These are phyloP conservation scores for Bullera alba DNA, from an alignment of 768 basidiomycete genomes.

Conservation along the genomic window DNA sequence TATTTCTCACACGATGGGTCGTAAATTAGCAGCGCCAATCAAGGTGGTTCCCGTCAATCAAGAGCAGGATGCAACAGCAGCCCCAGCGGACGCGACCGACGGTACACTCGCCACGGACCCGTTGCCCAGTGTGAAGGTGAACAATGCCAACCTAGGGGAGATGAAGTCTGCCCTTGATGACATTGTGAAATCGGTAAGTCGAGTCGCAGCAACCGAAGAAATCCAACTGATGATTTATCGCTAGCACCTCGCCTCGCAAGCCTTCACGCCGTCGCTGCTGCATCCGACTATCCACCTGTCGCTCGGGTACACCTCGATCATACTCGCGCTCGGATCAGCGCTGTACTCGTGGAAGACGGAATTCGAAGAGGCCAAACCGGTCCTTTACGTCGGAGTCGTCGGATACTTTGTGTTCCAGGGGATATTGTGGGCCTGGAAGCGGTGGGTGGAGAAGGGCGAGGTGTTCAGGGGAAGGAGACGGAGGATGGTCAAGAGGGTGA, in stretches of 20 bases:
- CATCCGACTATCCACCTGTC: constrained; percentile 83
- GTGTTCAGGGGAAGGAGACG: constrained; percentile 72
- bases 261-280: constrained; percentile 77
- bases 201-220: too few species aligned
- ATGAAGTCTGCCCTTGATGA: constrained; percentile 67
- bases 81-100: too few species aligned
- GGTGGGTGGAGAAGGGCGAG: constrained; percentile 35
- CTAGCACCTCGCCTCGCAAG: constrained; percentile 24
- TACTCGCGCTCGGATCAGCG: constrained; percentile 72
- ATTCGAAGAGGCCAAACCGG: constrained; percentile 81
- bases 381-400: constrained; percentile 69
- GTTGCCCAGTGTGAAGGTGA: constrained; percentile 50
- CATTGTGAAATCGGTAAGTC: constrained; percentile 72
- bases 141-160: constrained; percentile 53
- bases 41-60: too few species aligned
- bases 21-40: too few species aligned
- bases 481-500: constrained; percentile 70
- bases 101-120: constrained; percentile 24
- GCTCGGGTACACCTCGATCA: constrained; percentile 78
- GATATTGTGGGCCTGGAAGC: constrained; percentile 32
- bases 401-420: constrained; percentile 29
- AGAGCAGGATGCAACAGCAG: too few species aligned
- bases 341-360: constrained; percentile 78
- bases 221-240: background rate
- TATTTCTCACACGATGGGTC: too few species aligned